Evolutionary conservation across 108 stramenopile species (phyloP).

Genomic region (Pseudonitzschia multiseries): DNA sequence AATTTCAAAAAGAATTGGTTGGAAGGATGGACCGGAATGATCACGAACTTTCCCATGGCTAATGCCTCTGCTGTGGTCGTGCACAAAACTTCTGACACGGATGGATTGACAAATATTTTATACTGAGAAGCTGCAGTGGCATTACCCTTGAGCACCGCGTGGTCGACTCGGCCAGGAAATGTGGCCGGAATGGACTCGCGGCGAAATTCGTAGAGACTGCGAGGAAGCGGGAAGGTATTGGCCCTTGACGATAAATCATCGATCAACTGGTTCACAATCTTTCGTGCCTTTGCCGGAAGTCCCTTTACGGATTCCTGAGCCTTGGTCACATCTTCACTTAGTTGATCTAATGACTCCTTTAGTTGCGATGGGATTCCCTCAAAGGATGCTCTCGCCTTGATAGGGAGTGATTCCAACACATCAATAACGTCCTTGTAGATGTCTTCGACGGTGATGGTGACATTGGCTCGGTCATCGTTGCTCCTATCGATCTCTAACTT

Average conservation of each 20-base stretch:
- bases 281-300: slow-evolving; percentile 9
- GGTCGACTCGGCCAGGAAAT: slow-evolving; percentile 78
- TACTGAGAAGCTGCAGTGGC: slow-evolving; percentile 25
- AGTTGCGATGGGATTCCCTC: slow-evolving; percentile 8
- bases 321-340: slow-evolving; percentile 8
- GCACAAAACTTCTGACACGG: slow-evolving; percentile 79
- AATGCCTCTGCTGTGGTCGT: slow-evolving; percentile 77
- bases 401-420: slow-evolving; percentile 10
- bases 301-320: slow-evolving; percentile 9
- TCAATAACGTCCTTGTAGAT: slow-evolving; percentile 18
- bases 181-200: slow-evolving; percentile 68
- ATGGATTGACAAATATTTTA: slow-evolving; percentile 87
- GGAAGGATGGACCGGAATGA: slow-evolving; percentile 72
- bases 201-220: slow-evolving; percentile 54
- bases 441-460: slow-evolving; percentile 11
- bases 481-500: background rate
- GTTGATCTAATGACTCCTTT: slow-evolving; percentile 1
- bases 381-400: slow-evolving; percentile 20
- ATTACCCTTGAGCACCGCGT: slow-evolving; percentile 47
- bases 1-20: slow-evolving; percentile 75
- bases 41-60: slow-evolving; percentile 86
- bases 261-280: slow-evolving; percentile 18
- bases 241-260: slow-evolving; percentile 17
- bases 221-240: slow-evolving; percentile 39
- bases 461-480: background rate